A percentile compares a stretch with the other conserved stretches of the same genome.
These are phyloP conservation scores for Podaxis sp. DNA, from an alignment of 768 basidiomycete species.

Conservation along the genomic window DNA sequence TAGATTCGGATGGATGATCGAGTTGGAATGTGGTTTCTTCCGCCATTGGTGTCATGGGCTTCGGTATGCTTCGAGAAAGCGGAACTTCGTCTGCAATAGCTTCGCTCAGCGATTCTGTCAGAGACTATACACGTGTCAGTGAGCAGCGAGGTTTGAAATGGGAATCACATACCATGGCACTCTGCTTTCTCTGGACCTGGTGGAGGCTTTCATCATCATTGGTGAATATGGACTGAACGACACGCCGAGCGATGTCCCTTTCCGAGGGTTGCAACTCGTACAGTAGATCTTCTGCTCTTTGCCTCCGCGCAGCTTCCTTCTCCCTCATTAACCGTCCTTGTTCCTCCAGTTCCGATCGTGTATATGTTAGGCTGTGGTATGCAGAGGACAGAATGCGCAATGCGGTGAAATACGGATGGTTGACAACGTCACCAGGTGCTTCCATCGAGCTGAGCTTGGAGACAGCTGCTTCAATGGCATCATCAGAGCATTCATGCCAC, in stretches of 20 bases:
- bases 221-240: constrained; percentile 65
- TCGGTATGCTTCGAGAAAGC: constrained; percentile 33
- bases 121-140: constrained; percentile 34
- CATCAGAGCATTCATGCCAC: constrained; percentile 81
- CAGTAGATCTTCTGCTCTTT: constrained; percentile 53
- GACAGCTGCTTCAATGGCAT: constrained; percentile 65
- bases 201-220: constrained; percentile 48
- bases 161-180: constrained; percentile 47
- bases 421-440: constrained; percentile 42
- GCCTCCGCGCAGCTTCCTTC: constrained; percentile 53
- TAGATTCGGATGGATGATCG: neutral
- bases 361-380: constrained; percentile 54
- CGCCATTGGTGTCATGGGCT: constrained; percentile 33
- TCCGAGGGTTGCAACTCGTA: constrained; percentile 60
- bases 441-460: constrained; percentile 44
- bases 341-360: constrained; percentile 64
- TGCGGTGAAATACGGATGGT: constrained; percentile 64
- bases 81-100: constrained; percentile 50
- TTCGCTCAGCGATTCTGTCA: constrained; percentile 53
- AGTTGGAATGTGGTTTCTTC: constrained; percentile 25
- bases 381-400: constrained; percentile 71
- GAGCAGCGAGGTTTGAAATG: constrained; percentile 5
- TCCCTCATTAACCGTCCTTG: constrained; percentile 49
- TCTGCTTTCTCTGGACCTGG: constrained; percentile 53
- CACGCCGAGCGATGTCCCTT: constrained; percentile 62